Evolutionary conservation across 2,329 filamentous ascomycete genomes (phyloP), one percentile per base, ranked within the genome.

Genomic region (Emergomyces orientalis): DNA sequence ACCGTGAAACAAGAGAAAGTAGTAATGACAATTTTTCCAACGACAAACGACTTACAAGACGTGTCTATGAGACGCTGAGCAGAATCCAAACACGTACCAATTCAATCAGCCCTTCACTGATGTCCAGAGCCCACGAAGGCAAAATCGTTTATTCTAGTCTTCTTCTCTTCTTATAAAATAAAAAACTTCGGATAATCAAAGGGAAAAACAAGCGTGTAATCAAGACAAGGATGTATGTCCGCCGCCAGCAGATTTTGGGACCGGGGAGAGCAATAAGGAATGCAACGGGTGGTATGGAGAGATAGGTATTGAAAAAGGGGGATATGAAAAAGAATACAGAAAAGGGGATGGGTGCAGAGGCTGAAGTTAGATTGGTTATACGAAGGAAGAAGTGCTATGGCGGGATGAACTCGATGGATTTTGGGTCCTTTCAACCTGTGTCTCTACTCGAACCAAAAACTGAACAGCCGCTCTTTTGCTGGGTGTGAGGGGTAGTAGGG

Each of bases 21-120:
- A 25, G 25, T 13, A 32, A n/a, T 54, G 27, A 11, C n/a, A 1
- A 19, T n/a, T 11, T 39, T 25, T 56, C 32, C 30, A 39, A 27
- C 1, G 27, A 25, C 13, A 14, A 30, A 19, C 25, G n/a, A 22
- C 8, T 3, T 13, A 19, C 11, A 47, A 45, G 22, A 19, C 8
- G 9, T n/a, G 14, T 30, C 34, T 7, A 58, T 41, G 17, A 14
- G 22, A 19, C 17, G 39, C 6, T 47, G 14, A 32, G 41, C 8
- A 45, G 39, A 32, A 59, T 32, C 56, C 39, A 59, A 59, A 45
- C 56, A 59, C 56, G 39, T 59, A 59, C 56, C 56, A 45, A 39
- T 22, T 8, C 1, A 2, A 58, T 4, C 1, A 58, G 19, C 25
- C 39, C 9, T n/a, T 5, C 13, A 19, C 39, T 0, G 56, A 32